A percentile compares a stretch with the other conserved stretches of the same genome.
These are phyloP conservation scores for Telfairia occidentalis DNA, from an alignment of 331 rosid species.

Conservation along the genomic window DNA sequence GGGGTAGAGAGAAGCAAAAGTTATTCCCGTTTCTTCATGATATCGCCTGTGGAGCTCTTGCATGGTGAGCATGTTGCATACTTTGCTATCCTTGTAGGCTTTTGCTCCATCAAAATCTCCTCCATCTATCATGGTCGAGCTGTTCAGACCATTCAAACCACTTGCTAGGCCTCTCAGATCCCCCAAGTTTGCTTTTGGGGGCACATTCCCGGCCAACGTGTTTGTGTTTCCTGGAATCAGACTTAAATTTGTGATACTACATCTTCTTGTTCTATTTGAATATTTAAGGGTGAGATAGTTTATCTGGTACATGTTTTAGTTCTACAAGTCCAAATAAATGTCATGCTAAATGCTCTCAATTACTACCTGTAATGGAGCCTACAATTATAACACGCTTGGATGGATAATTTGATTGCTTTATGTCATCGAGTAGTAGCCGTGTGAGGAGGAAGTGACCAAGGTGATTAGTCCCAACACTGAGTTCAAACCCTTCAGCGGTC, in stretches of 20 bases:
- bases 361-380: slow-evolving; percentile 84
- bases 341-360: neutral
- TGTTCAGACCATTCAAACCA: slow-evolving; percentile 73
- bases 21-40: slow-evolving; percentile 83
- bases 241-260: slow-evolving; percentile 1
- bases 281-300: neutral
- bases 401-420: slow-evolving; percentile 71
- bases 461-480: slow-evolving; percentile 89
- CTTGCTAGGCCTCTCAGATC: slow-evolving; percentile 87
- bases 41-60: slow-evolving; percentile 74
- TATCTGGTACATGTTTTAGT: neutral
- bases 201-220: slow-evolving; percentile 95
- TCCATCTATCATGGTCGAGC: slow-evolving; percentile 83
- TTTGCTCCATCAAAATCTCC: slow-evolving; percentile 90
- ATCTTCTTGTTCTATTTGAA: neutral
- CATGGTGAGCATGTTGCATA: slow-evolving; percentile 94
- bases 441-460: slow-evolving; percentile 90
- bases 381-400: slow-evolving; percentile 74
- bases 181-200: slow-evolving; percentile 90
- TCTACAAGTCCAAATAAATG: neutral
- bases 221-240: slow-evolving; percentile 64
- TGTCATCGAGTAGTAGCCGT: slow-evolving; percentile 58
- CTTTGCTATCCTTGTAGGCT: slow-evolving; percentile 99
- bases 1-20: slow-evolving; percentile 86
- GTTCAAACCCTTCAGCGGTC: slow-evolving; percentile 90